phyloP scores from a whole-genome alignment of 768 basidiomycete genomes.

The Russula virescens region DNA sequence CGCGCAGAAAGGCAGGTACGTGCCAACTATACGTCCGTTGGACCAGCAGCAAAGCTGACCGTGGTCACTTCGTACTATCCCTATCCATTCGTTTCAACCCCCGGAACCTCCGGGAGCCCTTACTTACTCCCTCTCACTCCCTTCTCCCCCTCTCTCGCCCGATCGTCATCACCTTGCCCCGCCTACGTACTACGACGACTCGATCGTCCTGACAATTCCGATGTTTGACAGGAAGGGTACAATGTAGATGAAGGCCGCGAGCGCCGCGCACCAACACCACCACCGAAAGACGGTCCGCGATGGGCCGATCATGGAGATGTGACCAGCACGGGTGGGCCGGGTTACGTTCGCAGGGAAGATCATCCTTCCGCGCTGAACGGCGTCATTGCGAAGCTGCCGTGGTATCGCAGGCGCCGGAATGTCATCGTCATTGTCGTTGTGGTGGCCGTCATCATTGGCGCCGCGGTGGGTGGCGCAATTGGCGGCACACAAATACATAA shows the following conservation, averaged over 20 bases:
- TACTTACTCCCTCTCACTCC: not conserved
- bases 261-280: slow-evolving; percentile 25
- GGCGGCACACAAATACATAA: slow-evolving; percentile 36
- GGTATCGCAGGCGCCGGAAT: slow-evolving; percentile 46
- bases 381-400: slow-evolving; percentile 30
- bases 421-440: slow-evolving; percentile 36
- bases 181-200: no score
- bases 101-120: no score
- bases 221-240: slow-evolving; percentile 46
- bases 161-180: no score
- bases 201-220: no score
- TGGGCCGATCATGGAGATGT: slow-evolving; percentile 26
- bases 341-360: slow-evolving; percentile 20
- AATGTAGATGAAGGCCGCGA: slow-evolving; percentile 32
- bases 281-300: slow-evolving; percentile 10
- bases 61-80: not conserved
- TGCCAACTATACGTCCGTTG: not conserved
- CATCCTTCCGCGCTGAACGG: slow-evolving; percentile 14
- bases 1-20: slow-evolving; percentile 32
- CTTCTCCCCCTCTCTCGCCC: not conserved
- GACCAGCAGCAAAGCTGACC: not conserved
- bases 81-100: not conserved
- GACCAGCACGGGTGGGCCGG: slow-evolving; percentile 13
- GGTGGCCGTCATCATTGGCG: slow-evolving; percentile 42
- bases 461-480: slow-evolving; percentile 53